phyloP scores from a whole-genome alignment of 768 basidiomycete species.

The Cyclocybe cylindracea region DNA sequence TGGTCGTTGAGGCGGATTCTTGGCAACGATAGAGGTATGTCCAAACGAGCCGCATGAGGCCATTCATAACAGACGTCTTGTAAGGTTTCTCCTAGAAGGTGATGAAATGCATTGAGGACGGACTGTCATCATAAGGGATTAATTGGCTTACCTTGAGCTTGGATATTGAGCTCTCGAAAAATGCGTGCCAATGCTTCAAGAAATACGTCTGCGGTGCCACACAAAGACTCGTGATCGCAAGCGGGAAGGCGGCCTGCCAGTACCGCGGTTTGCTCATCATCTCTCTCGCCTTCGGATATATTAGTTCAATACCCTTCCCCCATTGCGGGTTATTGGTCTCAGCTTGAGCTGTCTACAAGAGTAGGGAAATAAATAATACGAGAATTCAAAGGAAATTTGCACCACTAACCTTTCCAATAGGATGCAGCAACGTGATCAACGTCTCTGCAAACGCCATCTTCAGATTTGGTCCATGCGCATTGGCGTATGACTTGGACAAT shows the following conservation, averaged over 20 bases:
- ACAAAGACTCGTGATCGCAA: conserved; percentile 81
- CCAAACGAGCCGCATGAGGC: conserved; percentile 84
- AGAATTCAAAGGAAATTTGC: not conserved
- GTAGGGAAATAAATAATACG: conserved; percentile 1
- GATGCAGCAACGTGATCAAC: conserved; percentile 74
- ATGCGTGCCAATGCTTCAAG: conserved; percentile 75
- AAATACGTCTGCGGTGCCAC: conserved; percentile 88
- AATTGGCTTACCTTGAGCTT: conserved; percentile 71
- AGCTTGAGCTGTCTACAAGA: conserved; percentile 80
- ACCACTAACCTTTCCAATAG: conserved; percentile 75
- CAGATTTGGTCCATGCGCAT: conserved; percentile 80
- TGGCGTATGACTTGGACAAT: conserved; percentile 78
- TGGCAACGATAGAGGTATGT: conserved; percentile 94
- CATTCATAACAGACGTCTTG: conserved; percentile 75
- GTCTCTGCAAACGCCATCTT: conserved; percentile 88
- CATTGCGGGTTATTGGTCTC: conserved; percentile 95
- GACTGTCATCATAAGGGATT: not conserved
- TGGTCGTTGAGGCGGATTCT: conserved; percentile 79
- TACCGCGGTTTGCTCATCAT: conserved; percentile 90
- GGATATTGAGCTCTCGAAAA: conserved; percentile 69
- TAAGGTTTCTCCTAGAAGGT: conserved; percentile 70
- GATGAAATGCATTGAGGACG: conserved; percentile 7
- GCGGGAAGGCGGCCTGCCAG: conserved; percentile 84
- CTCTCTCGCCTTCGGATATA: conserved; percentile 79
- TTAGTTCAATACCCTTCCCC: conserved; percentile 87